phyloP scores from a whole-genome alignment of 352 stramenopile genomes.

The Globisporangium ultimum region DNA sequence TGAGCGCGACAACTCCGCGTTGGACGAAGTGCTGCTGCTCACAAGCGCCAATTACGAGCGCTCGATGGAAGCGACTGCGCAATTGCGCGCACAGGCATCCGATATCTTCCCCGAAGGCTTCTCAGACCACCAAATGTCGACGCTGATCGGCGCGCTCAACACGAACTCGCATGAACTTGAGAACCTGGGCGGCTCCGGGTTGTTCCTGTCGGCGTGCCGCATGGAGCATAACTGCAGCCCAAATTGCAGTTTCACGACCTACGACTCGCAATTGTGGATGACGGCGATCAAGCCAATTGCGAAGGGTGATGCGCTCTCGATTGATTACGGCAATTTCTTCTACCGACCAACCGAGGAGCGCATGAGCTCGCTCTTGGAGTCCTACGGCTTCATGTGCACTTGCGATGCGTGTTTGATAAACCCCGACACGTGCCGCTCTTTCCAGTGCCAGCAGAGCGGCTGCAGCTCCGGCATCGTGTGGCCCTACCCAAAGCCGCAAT shows the following conservation, averaged over 20 bases:
- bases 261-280: conserved; percentile 69
- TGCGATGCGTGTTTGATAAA: conserved; percentile 51
- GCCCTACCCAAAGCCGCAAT: conserved; percentile 28
- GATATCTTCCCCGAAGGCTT: conserved; percentile 58
- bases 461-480: conserved; percentile 43
- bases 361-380: conserved; percentile 47
- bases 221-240: conserved; percentile 75
- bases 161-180: conserved; percentile 76
- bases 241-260: conserved; percentile 77
- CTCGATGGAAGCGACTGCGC: conserved; percentile 32
- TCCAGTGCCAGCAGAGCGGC: conserved; percentile 34
- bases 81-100: conserved; percentile 39
- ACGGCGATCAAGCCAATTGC: conserved; percentile 66
- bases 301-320: conserved; percentile 58
- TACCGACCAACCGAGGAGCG: conserved; percentile 65
- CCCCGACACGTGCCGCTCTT: conserved; percentile 51
- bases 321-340: conserved; percentile 81
- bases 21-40: conserved; percentile 45
- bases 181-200: conserved; percentile 60
- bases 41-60: conserved; percentile 43
- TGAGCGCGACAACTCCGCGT: conserved; percentile 35
- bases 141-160: conserved; percentile 67
- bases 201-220: conserved; percentile 68
- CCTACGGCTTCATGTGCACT: conserved; percentile 63
- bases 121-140: conserved; percentile 54